Base-by-base conservation (phyloP, 2,329 filamentous ascomycete species). In the Neofusicoccum cordaticola region DNA sequence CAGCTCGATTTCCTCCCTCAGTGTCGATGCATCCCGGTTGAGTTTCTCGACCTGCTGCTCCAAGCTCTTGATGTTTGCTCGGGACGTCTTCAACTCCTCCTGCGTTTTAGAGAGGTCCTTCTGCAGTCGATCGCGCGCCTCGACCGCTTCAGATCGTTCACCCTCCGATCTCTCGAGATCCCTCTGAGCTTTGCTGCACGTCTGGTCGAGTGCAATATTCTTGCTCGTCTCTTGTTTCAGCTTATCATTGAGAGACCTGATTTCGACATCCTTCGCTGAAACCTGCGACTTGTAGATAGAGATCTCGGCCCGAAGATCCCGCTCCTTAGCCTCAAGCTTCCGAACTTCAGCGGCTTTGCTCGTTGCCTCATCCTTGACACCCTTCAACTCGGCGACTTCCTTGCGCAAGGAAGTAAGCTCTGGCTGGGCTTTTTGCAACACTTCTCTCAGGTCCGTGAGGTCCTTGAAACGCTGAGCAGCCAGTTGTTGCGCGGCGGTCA, bases 401-500 rank as follows among this genome's bases (percentile, higher is more conserved):
- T 89, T 87, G 7, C 92, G 87, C 19, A 98, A 82, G 50, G 82
- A 88, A 74, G 89, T 90, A 27, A 98, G 81, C 77, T 99, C 94
- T 0, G 92, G 90, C 72, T 97, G 93, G 0, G 90, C 86, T 74
- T 95, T 96, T 69, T 93, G 89, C 35, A 97, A 78, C 2, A 93
- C 83, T 67, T 94, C 90, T 19, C 89, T 86, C 51, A 97, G 81
- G 34, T 96, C 91, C 0, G 88, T 89, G 1, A 97, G 81, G 66
- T 98, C 93, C 75, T 93, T 96, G 81, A 93, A 98, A 35, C 95
- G 85, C 15, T 86, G 90, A 66, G 96, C 89, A 0, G 95, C 92
- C 12, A 98, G 84, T 76, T 96, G 88, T 74, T 97, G 89, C 0
- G 93, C 90, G 2, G 93, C 93, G 1, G 88, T 90, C 2, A 98